Percentiles rank a stretch among this genome's conserved stretches.
phyloP scores from a whole-genome alignment of 306 rosid species.

The Urtica urens region DNA sequence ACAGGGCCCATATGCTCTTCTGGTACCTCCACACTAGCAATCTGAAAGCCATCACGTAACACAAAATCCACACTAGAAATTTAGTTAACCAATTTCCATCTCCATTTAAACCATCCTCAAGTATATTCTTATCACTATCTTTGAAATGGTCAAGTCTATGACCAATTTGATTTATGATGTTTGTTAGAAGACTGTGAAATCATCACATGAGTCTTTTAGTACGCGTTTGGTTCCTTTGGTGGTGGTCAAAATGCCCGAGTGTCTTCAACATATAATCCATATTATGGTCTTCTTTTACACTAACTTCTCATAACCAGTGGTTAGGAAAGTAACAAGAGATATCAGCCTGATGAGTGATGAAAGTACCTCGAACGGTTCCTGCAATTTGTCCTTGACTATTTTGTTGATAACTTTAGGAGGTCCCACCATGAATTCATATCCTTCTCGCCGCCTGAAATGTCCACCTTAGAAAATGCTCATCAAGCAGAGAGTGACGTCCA shows the following conservation, averaged over 20 bases:
- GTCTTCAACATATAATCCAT: not conserved
- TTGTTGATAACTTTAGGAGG: conserved; percentile 98
- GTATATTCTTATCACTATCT: too few species aligned
- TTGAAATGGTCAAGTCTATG: too few species aligned
- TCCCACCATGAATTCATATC: conserved; percentile 97
- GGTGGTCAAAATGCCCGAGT: not conserved
- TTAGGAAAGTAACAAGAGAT: too few species aligned
- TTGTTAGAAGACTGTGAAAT: too few species aligned
- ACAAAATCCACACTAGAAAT: too few species aligned
- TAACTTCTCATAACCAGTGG: not conserved
- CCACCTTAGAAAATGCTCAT: conserved; percentile 11
- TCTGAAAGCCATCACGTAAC: conserved; percentile 39
- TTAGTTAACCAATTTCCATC: too few species aligned
- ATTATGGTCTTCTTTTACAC: not conserved
- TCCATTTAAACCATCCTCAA: too few species aligned
- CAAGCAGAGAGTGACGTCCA: conserved; percentile 13
- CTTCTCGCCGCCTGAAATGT: conserved; percentile 89
- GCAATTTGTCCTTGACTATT: conserved; percentile 50
- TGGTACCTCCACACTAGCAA: conserved; percentile 96
- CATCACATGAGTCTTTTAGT: too few species aligned
- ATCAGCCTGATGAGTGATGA: conserved; percentile 13
- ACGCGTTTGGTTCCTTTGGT: too few species aligned
- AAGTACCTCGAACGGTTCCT: conserved; percentile 89
- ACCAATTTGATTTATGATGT: too few species aligned
- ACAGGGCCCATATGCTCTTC: conserved; percentile 94